A percentile compares a stretch with the other conserved stretches of the same genome.
Evolutionary conservation across 768 basidiomycete species (phyloP).

Genomic region (Lactifluus echinatus): DNA sequence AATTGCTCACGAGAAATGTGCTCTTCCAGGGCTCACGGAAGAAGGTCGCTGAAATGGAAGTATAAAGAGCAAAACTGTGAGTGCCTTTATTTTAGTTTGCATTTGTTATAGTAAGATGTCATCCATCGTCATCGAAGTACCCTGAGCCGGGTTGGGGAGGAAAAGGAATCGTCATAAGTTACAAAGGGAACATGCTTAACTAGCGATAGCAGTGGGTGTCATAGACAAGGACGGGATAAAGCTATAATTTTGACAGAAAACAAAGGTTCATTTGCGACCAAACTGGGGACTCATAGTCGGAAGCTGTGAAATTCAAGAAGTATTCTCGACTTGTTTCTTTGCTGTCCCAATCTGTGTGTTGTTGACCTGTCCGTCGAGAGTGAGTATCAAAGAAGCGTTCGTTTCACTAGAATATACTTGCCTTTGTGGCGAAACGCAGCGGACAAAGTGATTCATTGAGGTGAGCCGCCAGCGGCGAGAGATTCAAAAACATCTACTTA

Average conservation of each 20-base stretch:
- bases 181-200: neutral
- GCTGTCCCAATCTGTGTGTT: slow-evolving; percentile 85
- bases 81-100: no score
- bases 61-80: no score
- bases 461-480: slow-evolving; percentile 82
- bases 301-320: slow-evolving; percentile 7
- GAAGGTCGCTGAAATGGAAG: no score
- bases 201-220: neutral
- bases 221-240: neutral
- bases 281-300: neutral
- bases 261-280: neutral
- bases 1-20: no score
- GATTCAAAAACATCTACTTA: slow-evolving; percentile 82
- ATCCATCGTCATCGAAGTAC: neutral
- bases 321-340: slow-evolving; percentile 42
- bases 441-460: slow-evolving; percentile 82
- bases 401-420: slow-evolving; percentile 27
- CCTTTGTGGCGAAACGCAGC: slow-evolving; percentile 89
- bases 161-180: no score
- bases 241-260: no score
- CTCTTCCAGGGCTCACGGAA: no score
- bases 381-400: neutral
- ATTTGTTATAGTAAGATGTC: no score
- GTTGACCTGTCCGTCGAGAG: slow-evolving; percentile 60
- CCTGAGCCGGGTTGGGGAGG: neutral